phyloP scores from a whole-genome alignment of 2,329 filamentous ascomycete species.

The Talaromyces marneffei region DNA sequence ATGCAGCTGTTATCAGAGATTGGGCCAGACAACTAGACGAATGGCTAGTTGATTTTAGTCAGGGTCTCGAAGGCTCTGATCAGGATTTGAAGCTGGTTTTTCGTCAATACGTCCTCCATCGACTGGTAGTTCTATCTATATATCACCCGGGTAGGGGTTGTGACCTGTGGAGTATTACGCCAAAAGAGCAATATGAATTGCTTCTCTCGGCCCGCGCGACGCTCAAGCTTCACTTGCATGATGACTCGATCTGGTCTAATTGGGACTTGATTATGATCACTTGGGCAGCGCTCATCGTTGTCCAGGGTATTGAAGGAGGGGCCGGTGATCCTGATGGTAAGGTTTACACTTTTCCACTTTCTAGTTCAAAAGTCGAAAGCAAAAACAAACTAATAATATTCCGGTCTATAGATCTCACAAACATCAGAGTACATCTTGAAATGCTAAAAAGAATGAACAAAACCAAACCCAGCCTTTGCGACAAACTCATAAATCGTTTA shows the following conservation, averaged over 20 bases:
- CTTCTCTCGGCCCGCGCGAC: slow-evolving; percentile 14
- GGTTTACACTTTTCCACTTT: neutral
- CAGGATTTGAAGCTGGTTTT: slow-evolving; percentile 12
- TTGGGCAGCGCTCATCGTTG: slow-evolving; percentile 14
- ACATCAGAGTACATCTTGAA: slow-evolving; percentile 15
- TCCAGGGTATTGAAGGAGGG: slow-evolving; percentile 13
- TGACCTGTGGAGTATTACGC: slow-evolving; percentile 13
- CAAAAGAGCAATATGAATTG: slow-evolving; percentile 13
- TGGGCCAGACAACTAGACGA: slow-evolving; percentile 14
- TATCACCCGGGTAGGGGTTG: slow-evolving; percentile 13
- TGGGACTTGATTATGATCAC: slow-evolving; percentile 15
- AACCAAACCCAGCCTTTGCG: slow-evolving; percentile 8
- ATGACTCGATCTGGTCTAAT: slow-evolving; percentile 13
- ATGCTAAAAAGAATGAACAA: slow-evolving; percentile 13
- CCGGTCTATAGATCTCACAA: slow-evolving; percentile 5
- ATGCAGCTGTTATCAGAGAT: slow-evolving; percentile 13
- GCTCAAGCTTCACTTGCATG: slow-evolving; percentile 13
- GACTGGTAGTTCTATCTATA: slow-evolving; percentile 16
- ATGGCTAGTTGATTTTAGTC: slow-evolving; percentile 14
- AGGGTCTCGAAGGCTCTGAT: slow-evolving; percentile 9
- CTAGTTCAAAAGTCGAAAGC: neutral
- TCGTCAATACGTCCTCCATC: slow-evolving; percentile 16
- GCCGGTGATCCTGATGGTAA: slow-evolving; percentile 13
- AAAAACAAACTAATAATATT: neutral
- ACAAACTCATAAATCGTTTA: slow-evolving; percentile 11